A percentile compares a stretch with the other conserved stretches of the same genome.
Evolutionary conservation across 768 basidiomycete genomes (phyloP).

Genomic region (Clitopilus hobsonii): DNA sequence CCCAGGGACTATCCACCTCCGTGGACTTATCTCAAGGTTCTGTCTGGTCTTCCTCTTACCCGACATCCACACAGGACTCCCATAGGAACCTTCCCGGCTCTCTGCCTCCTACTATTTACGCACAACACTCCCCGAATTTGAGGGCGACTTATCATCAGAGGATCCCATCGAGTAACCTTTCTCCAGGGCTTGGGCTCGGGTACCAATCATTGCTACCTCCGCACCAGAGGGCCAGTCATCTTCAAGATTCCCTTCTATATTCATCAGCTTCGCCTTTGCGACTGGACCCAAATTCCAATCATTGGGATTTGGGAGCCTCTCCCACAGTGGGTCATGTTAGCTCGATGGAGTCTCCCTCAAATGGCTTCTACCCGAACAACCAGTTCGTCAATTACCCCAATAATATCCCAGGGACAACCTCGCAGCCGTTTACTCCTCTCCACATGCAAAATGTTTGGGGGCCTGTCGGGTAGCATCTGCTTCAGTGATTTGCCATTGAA

Average conservation of each 20-base stretch:
- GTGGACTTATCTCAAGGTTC: slow-evolving; percentile 28
- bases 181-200: not conserved
- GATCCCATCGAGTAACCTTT: slow-evolving; percentile 20
- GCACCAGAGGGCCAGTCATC: slow-evolving; percentile 14
- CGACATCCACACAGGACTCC: slow-evolving; percentile 22
- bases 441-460: slow-evolving; percentile 26
- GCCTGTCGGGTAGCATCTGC: slow-evolving; percentile 21
- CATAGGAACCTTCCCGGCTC: slow-evolving; percentile 22
- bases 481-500: not conserved
- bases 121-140: slow-evolving; percentile 7
- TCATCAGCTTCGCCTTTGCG: slow-evolving; percentile 14
- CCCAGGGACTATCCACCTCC: slow-evolving; percentile 12
- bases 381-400: slow-evolving; percentile 17
- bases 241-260: slow-evolving; percentile 25
- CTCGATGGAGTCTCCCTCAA: slow-evolving; percentile 12
- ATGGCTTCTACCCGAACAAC: slow-evolving; percentile 14
- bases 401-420: slow-evolving; percentile 17
- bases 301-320: slow-evolving; percentile 5
- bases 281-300: slow-evolving; percentile 19
- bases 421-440: slow-evolving; percentile 21
- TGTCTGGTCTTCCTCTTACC: slow-evolving; percentile 30
- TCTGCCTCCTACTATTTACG: slow-evolving; percentile 9
- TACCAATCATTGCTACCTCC: slow-evolving; percentile 15
- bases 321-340: not conserved
- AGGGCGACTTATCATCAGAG: slow-evolving; percentile 3